phyloP scores from a whole-genome alignment of 495 filamentous ascomycete genomes.

The Aspergillus ostianus region DNA sequence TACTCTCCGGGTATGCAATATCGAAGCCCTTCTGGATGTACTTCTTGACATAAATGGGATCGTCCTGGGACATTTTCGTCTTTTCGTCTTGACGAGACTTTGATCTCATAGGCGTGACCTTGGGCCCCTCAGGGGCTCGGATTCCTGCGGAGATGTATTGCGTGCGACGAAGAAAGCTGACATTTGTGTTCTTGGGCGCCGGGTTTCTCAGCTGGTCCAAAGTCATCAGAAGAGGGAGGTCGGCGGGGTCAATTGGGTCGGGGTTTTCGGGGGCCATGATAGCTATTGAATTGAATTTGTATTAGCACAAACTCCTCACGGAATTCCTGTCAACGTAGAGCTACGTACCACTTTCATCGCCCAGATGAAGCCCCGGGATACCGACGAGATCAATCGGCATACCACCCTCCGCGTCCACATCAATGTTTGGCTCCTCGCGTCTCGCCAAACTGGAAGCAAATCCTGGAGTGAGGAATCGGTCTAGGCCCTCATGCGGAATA shows the following conservation, averaged over 20 bases:
- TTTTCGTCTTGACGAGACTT: conserved; percentile 45
- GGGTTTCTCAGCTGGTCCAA: conserved; percentile 81
- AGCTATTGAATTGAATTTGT: conserved; percentile 46
- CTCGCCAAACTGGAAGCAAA: conserved; percentile 85
- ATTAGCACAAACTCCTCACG: conserved; percentile 14
- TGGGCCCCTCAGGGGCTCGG: conserved; percentile 40
- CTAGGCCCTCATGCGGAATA: conserved; percentile 86
- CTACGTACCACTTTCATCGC: conserved; percentile 87
- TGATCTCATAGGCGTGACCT: conserved; percentile 38
- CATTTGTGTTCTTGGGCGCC: conserved; percentile 60
- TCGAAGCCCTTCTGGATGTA: conserved; percentile 85
- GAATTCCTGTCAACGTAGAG: not conserved
- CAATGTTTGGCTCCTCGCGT: conserved; percentile 92
- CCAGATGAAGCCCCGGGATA: conserved; percentile 89
- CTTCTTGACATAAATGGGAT: conserved; percentile 77
- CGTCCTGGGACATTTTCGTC: conserved; percentile 56
- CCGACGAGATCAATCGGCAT: conserved; percentile 96
- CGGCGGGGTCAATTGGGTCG: conserved; percentile 72
- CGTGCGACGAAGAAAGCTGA: conserved; percentile 92
- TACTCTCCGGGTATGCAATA: conserved; percentile 68
- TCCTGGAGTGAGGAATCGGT: conserved; percentile 79
- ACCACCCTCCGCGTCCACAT: conserved; percentile 94
- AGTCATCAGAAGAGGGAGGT: conserved; percentile 76
- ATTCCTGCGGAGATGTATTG: conserved; percentile 85
- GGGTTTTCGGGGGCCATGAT: conserved; percentile 72